These are phyloP conservation scores for Oldenlandia corymbosa DNA, from an alignment of 257 asterid genomes.

Conservation along the genomic window DNA sequence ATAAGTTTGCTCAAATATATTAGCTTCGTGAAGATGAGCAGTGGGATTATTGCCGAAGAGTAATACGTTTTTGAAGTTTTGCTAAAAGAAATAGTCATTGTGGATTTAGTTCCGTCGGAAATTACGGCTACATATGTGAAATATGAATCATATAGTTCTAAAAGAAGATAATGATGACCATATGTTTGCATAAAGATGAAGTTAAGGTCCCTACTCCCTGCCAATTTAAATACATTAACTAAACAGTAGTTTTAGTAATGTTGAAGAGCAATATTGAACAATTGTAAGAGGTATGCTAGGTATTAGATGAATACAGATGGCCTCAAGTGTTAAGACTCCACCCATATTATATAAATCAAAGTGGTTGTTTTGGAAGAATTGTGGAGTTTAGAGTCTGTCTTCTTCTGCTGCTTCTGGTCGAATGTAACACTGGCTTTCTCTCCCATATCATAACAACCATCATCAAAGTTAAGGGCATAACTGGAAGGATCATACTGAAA, in stretches of 20 bases:
- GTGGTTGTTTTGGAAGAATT: conserved; percentile 9
- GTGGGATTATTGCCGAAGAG: too few relatives aligned
- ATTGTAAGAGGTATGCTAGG: neutral
- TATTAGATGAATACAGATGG: neutral
- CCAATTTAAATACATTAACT: too few relatives aligned
- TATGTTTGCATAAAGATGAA: too few relatives aligned
- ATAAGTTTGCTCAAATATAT: too few relatives aligned
- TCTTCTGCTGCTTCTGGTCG: neutral
- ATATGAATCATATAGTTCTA: too few relatives aligned
- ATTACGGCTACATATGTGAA: too few relatives aligned
- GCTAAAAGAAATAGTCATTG: too few relatives aligned
- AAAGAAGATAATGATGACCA: too few relatives aligned
- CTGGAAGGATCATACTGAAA: conserved; percentile 68
- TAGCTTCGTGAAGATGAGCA: too few relatives aligned
- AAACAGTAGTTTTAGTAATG: neutral
- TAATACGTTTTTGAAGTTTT: too few relatives aligned
- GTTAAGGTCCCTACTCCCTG: too few relatives aligned
- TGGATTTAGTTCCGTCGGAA: too few relatives aligned
- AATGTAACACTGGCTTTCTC: conserved; percentile 7
- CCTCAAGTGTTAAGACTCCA: conserved; percentile 15
- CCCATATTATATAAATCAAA: conserved; percentile 43
- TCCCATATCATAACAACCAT: conserved; percentile 29
- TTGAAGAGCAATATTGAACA: neutral
- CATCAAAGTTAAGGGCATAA: conserved; percentile 71
- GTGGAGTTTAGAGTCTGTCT: conserved; percentile 4